phyloP scores from a whole-genome alignment of 768 basidiomycete genomes.

The Gelatoporia subvermispora region DNA sequence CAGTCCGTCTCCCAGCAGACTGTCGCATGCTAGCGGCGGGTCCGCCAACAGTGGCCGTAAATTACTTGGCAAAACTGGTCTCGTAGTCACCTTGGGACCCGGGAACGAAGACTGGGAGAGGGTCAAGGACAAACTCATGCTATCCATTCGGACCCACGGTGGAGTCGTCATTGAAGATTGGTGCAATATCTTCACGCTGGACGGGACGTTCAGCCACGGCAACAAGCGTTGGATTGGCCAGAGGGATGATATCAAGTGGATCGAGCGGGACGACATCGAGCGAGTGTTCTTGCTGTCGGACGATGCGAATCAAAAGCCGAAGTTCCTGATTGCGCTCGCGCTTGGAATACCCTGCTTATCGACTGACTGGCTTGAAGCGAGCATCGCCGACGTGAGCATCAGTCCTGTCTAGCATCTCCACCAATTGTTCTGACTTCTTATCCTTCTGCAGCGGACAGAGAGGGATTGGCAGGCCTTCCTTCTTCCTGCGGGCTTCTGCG shows the following conservation, averaged over 20 bases:
- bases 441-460: constrained; percentile 3
- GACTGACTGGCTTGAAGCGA: constrained; percentile 47
- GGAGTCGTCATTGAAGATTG: constrained; percentile 64
- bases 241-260: constrained; percentile 43
- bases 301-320: constrained; percentile 63
- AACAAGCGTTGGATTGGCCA: constrained; percentile 51
- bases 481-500: constrained; percentile 45
- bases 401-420: not conserved
- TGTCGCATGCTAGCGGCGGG: constrained; percentile 35
- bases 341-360: constrained; percentile 82
- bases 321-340: constrained; percentile 78
- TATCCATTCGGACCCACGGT: constrained; percentile 43
- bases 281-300: constrained; percentile 68
- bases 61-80: constrained; percentile 41
- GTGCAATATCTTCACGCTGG: constrained; percentile 49
- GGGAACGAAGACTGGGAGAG: constrained; percentile 30
- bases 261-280: constrained; percentile 37
- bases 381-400: constrained; percentile 25
- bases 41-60: constrained; percentile 27
- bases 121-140: constrained; percentile 39
- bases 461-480: constrained; percentile 62
- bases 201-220: constrained; percentile 39
- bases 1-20: constrained; percentile 46
- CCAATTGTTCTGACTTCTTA: not conserved
- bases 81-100: constrained; percentile 52